These are phyloP conservation scores for Boletellus ananiceps DNA, from an alignment of 768 basidiomycete genomes.

Conservation along the genomic window DNA sequence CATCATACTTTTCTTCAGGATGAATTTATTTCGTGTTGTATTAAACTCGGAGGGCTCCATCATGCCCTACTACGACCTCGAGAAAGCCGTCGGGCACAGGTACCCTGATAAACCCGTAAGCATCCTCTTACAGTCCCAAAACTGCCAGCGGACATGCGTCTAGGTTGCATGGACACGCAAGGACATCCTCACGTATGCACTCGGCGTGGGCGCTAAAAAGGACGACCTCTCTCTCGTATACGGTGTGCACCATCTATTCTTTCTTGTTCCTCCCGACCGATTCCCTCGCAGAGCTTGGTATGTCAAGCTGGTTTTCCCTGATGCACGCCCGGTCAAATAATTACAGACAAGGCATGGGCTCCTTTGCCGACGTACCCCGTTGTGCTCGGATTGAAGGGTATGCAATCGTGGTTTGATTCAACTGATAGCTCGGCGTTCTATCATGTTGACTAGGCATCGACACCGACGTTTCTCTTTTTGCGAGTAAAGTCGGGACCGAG, in stretches of 20 bases:
- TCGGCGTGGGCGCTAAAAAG: conserved; percentile 77
- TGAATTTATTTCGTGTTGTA: background rate
- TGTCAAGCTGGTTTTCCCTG: background rate
- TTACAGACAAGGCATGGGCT: conserved; percentile 59
- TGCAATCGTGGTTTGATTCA: background rate
- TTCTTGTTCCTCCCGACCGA: background rate
- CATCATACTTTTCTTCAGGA: too few species aligned
- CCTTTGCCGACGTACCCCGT: conserved; percentile 86
- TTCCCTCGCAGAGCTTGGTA: conserved; percentile 47
- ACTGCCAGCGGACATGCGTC: background rate
- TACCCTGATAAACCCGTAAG: conserved; percentile 49
- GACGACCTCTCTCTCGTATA: conserved; percentile 69
- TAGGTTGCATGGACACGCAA: conserved; percentile 84
- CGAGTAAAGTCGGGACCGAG: conserved; percentile 36
- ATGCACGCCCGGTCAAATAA: background rate
- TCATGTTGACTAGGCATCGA: conserved; percentile 39
- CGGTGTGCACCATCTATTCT: conserved; percentile 39
- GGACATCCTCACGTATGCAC: conserved; percentile 74
- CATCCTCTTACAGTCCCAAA: background rate
- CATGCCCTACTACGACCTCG: conserved; percentile 56
- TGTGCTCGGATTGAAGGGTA: conserved; percentile 67
- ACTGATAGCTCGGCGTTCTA: background rate
- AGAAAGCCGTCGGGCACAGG: conserved; percentile 60
- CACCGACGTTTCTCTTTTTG: conserved; percentile 64
- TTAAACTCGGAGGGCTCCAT: background rate